Percentiles rank a stretch among this genome's conserved stretches.
These are phyloP conservation scores for Hansfordia pulvinata DNA, from an alignment of 2,329 filamentous ascomycete species.

Conservation along the genomic window DNA sequence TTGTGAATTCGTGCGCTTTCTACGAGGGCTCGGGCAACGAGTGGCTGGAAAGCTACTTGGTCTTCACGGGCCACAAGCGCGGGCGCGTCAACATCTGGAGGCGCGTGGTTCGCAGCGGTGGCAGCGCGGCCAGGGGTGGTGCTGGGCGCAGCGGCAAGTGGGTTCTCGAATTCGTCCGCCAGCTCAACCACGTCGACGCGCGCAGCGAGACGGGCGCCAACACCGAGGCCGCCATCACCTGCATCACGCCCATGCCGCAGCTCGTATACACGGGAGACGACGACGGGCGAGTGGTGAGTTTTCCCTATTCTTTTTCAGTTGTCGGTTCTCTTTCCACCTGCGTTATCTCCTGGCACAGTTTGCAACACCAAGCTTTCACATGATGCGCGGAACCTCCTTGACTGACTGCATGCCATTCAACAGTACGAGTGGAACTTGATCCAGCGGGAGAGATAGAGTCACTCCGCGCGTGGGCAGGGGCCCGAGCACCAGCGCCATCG, in stretches of 20 bases:
- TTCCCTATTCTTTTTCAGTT: too few relatives aligned
- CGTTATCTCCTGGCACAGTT: too few relatives aligned
- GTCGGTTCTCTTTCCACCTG: too few relatives aligned
- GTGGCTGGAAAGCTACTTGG: constrained; percentile 74
- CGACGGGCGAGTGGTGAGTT: constrained; percentile 72
- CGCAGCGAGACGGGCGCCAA: constrained; percentile 46
- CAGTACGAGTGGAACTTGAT: constrained; percentile 54
- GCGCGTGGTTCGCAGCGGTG: constrained; percentile 35
- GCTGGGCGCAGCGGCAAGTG: constrained; percentile 56
- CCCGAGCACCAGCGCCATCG: too few relatives aligned
- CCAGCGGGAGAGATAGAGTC: constrained; percentile 40
- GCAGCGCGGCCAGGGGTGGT: too few relatives aligned
- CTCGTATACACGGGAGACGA: constrained; percentile 91
- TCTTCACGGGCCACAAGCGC: constrained; percentile 78
- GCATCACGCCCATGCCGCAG: constrained; percentile 69
- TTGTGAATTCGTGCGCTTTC: constrained; percentile 71
- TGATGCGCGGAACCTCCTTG: too few relatives aligned
- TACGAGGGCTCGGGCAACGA: constrained; percentile 87
- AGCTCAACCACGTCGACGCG: constrained; percentile 67
- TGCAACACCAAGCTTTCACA: constrained; percentile 6
- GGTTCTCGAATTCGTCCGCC: constrained; percentile 64
- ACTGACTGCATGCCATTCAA: constrained; percentile 1
- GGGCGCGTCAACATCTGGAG: constrained; percentile 74
- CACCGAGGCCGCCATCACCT: constrained; percentile 62
- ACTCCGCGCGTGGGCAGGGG: too few relatives aligned